Evolutionary conservation across 2,329 filamentous ascomycete species (phyloP), one percentile per base, ranked within the genome.

Genomic region (Colletotrichum trifolii): DNA sequence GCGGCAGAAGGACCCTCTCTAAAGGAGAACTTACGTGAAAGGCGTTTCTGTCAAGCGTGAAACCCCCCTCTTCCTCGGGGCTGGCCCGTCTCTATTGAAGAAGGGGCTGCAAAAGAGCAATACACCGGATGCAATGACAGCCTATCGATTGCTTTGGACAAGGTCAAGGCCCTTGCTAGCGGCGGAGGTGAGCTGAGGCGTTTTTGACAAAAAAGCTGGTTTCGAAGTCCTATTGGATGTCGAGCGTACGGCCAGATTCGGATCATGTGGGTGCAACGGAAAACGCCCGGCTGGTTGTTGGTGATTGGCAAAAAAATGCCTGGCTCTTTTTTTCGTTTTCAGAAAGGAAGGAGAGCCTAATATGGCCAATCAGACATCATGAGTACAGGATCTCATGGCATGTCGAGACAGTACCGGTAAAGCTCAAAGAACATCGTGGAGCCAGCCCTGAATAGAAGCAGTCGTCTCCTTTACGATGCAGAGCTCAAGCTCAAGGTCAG

Each of bases 181-280:
- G 72, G 72, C 68, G 68, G 72, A 72, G 64, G 69, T 71, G 70
- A 74, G 71, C 72, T 74, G 72, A 76, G 74, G 74, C 71, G 70
- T 75, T 72, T 74, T 70, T 72, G 68, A 69, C 66, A 68, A 75
- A 25, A 69, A 74, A 62, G 63, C 70, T 71, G 46, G 54, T 54
- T 54, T 75, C 67, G 69, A 60, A 50, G 36, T 54, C 61, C 75
- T 69, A 77, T 77, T 77, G 76, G 76, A 33, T 46, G 40, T 46
- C 64, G 64, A 40, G 39, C 43, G 60, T 50, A 46, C 50, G 67
- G 71, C 68, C 70, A 60, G 43, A 64, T 39, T 55, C 10, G 42
- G 53, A 34, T 53, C 39, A 61, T 45, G 57, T 53, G 64, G 62
- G 61, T 35, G 58, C 35, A 36, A 10, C 54, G 49, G 46, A 43